phyloP scores from a whole-genome alignment of 164 flowering plant genomes.

The Chimonanthus salicifolius region DNA sequence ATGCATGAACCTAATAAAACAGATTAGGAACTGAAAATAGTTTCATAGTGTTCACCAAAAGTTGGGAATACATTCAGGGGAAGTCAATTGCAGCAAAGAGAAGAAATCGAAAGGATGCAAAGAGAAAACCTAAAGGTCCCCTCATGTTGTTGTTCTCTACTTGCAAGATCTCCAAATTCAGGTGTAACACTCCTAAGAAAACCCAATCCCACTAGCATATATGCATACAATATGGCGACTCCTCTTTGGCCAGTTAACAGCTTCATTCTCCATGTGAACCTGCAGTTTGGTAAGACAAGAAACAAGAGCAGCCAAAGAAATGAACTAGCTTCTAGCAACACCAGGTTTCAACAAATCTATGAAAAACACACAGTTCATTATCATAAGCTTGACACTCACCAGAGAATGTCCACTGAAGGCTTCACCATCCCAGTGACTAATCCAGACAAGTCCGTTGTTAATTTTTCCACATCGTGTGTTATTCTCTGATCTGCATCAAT shows the following conservation, averaged over 20 bases:
- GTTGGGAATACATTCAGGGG: not conserved
- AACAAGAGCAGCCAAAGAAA: not conserved
- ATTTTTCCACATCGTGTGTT: constrained; percentile 86
- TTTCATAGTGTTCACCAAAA: not conserved
- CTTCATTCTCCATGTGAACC: constrained; percentile 99
- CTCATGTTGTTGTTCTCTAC: constrained; percentile 89
- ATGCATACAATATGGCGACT: constrained; percentile 81
- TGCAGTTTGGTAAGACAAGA: constrained; percentile 12
- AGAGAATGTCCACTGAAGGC: constrained; percentile 92
- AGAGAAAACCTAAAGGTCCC: constrained; percentile 79
- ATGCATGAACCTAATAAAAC: constrained; percentile 75
- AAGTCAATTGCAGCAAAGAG: not conserved
- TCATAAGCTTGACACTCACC: constrained; percentile 43
- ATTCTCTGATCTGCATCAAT: constrained; percentile 97
- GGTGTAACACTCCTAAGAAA: constrained; percentile 85
- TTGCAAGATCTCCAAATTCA: constrained; percentile 86
- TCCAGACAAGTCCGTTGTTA: constrained; percentile 81
- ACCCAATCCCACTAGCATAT: constrained; percentile 94
- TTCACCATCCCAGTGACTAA: constrained; percentile 97
- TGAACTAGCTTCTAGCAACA: not conserved
- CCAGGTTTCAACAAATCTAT: not conserved
- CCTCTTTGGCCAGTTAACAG: constrained; percentile 84
- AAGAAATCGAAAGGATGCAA: constrained; percentile 11
- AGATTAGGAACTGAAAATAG: constrained; percentile 5
- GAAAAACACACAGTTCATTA: not conserved